Base-by-base conservation (phyloP, 495 filamentous ascomycete species). In the Xylaria scruposa region DNA sequence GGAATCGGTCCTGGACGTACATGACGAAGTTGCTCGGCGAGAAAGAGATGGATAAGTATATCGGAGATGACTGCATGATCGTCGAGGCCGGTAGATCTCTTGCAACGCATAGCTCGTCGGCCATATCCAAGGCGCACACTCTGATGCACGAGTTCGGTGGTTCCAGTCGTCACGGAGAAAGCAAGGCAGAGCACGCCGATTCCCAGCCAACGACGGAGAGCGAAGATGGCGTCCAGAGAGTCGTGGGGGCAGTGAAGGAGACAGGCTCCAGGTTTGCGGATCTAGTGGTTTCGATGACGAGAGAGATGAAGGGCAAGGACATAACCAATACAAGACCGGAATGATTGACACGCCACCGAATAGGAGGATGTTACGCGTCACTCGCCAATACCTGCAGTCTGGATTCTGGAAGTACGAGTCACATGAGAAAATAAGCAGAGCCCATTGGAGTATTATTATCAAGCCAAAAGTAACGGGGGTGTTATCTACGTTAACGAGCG, bases 11-110 rank as follows among this genome's bases (percentile, higher is more conserved):
- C 15, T 73, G 56, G 67, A 79, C 77, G 8, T 79, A 79, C 54
- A 64, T 79, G 67, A 79, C 77, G 21, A 74, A 51, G 49, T 59
- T 78, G 17, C 72, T 79, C 24, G 74, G 75, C 15, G 74, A 77
- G 60, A 73, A 76, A 38, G 76, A 79, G 68, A 69, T 36, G 42
- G 56, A 70, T 26, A 79, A 79, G 71, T 79, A 79, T 15, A 59
- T 49, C 38, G 65, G 70, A 8, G 77, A 79, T 33, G 77, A 79
- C 24, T 67, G 61, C 31, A 79, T 79, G 77, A 74, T 79, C 17
- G 3, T 78, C 9, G 77, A 76, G n/a, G 74, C 75, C 24, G 71
- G 73, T 3, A 75, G 73, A 46, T 74, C 75, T 3, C 67, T 72
- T n/a, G 65, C 72, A 44, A 51, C 67, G 3, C 72, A 58, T 9